phyloP scores from a whole-genome alignment of 768 basidiomycete genomes.

The Artomyces pyxidatus region DNA sequence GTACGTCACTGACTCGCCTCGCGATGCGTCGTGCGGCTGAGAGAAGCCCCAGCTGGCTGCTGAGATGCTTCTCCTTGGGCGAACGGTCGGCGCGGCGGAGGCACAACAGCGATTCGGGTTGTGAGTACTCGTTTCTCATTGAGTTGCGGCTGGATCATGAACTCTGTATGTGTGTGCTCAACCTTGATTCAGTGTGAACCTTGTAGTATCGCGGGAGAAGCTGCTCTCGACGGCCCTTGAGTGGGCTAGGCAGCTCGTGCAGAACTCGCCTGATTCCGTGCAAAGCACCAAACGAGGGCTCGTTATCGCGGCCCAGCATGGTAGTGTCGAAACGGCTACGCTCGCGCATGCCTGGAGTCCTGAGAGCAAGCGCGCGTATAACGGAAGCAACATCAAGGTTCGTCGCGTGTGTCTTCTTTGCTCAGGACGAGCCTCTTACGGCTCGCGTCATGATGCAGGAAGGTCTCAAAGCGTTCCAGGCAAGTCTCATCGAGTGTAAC shows the following conservation, averaged over 20 bases:
- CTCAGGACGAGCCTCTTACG: not conserved
- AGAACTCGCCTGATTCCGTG: constrained; percentile 74
- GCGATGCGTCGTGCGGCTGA: not conserved
- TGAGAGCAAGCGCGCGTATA: constrained; percentile 46
- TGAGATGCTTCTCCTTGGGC: constrained; percentile 70
- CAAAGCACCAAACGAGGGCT: constrained; percentile 70
- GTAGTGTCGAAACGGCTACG: constrained; percentile 45
- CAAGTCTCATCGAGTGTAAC: constrained; percentile 22
- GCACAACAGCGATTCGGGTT: constrained; percentile 68
- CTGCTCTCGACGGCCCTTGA: constrained; percentile 56
- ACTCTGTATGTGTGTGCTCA: not conserved
- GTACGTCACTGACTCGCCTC: constrained; percentile 30
- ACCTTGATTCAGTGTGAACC: constrained; percentile 49
- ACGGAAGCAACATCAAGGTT: constrained; percentile 65
- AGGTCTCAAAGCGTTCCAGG: constrained; percentile 68
- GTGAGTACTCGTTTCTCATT: constrained; percentile 33
- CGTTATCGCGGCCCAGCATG: constrained; percentile 40
- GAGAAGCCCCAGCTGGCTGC: constrained; percentile 48
- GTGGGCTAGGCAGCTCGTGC: constrained; percentile 48
- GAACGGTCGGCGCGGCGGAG: constrained; percentile 55
- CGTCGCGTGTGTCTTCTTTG: constrained; percentile 16
- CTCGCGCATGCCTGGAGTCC: constrained; percentile 35
- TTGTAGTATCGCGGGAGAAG: constrained; percentile 46
- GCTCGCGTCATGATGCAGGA: constrained; percentile 42
- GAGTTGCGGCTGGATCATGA: constrained; percentile 4